Conservation (phyloP, 495 filamentous ascomycete species). For the Daldinia vernicosa region DNA sequence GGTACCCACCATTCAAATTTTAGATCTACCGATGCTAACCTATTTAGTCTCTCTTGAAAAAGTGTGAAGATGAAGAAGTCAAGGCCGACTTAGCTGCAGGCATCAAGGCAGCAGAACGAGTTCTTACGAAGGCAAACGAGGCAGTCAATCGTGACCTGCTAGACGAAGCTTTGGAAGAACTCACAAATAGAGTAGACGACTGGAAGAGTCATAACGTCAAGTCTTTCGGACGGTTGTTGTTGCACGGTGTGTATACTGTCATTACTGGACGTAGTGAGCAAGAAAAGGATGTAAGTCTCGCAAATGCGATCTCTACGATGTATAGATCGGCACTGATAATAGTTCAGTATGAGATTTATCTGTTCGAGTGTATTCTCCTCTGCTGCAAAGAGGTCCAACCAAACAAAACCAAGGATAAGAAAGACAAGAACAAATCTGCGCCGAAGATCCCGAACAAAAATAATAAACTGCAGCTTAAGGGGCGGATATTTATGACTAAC, state of each 20-base stretch:
- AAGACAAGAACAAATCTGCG: constrained; percentile 63
- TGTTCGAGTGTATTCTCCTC: constrained; percentile 93
- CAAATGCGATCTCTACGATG: constrained; percentile 2
- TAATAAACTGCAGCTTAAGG: constrained; percentile 89
- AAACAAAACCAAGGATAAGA: constrained; percentile 80
- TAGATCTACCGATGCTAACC: constrained; percentile 4
- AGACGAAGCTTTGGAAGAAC: constrained; percentile 78
- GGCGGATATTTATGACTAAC: constrained; percentile 98
- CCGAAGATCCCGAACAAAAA: constrained; percentile 76
- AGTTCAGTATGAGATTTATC: constrained; percentile 90
- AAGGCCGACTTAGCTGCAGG: constrained; percentile 74
- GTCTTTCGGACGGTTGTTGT: constrained; percentile 85
- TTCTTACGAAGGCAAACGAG: constrained; percentile 84
- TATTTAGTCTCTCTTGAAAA: constrained; percentile 82
- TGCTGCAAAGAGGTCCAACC: constrained; percentile 96
- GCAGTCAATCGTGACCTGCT: constrained; percentile 89
- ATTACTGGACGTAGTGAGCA: constrained; percentile 85
- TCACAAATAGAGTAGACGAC: constrained; percentile 88
- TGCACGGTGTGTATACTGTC: constrained; percentile 93
- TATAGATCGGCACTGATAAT: constrained; percentile 35
- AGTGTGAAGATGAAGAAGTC: constrained; percentile 74
- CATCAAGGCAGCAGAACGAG: constrained; percentile 76
- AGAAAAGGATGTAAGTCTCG: constrained; percentile 79
- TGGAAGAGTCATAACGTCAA: constrained; percentile 95
- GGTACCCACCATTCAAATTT: constrained; percentile 30